Evolutionary conservation across 345 rosid genomes (phyloP).

Genomic region (Eucalyptus lansdowneana): DNA sequence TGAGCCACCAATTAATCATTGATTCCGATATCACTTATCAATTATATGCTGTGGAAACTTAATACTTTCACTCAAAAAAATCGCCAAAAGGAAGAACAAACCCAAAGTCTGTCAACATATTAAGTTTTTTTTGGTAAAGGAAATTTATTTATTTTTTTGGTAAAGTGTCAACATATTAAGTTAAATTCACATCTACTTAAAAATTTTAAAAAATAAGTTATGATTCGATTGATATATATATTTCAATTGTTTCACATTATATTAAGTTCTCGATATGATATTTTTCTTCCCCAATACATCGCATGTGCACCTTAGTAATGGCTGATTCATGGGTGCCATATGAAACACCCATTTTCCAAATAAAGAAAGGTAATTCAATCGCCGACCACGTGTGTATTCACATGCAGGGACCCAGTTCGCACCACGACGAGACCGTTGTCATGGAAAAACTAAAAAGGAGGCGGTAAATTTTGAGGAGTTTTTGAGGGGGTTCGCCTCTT

Average conservation of each 20-base stretch:
- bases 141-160: too few species aligned
- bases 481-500: neutral
- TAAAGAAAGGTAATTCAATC: neutral
- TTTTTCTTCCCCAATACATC: neutral
- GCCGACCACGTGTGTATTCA: neutral
- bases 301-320: neutral
- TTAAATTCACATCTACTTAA: neutral
- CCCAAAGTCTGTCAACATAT: accelerated
- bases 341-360: neutral
- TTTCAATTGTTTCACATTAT: neutral
- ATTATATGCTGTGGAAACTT: accelerated
- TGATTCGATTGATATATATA: neutral
- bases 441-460: neutral
- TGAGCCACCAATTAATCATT: neutral
- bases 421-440: neutral
- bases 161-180: accelerated
- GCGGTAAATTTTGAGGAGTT: neutral
- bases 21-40: accelerated
- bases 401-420: neutral
- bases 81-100: accelerated
- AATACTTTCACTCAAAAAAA: neutral
- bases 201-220: neutral
- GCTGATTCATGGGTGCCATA: neutral
- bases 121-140: too few species aligned
- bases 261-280: neutral